Percentiles rank a stretch among this genome's conserved stretches.
Evolutionary conservation across 1,139 yeast genomes (phyloP).

Genomic region (Komagataea norvegica): DNA sequence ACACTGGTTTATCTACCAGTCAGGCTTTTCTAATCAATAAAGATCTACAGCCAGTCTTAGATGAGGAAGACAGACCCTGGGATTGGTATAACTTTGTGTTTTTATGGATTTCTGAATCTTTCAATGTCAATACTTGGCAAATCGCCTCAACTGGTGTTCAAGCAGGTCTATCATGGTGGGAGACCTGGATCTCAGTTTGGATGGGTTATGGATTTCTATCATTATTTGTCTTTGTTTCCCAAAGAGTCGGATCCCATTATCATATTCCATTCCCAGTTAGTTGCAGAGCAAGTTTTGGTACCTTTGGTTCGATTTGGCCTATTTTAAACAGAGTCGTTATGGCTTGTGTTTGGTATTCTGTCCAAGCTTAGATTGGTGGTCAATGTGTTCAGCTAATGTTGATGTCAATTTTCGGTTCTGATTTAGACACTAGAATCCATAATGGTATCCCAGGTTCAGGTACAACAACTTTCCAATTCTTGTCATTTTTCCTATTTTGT

Average conservation of each 20-base stretch:
- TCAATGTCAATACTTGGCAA: constrained; percentile 87
- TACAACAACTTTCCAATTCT: constrained; percentile 63
- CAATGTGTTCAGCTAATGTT: constrained; percentile 73
- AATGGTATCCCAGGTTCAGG: constrained; percentile 47
- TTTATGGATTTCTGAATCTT: constrained; percentile 85
- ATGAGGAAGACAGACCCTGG: constrained; percentile 63
- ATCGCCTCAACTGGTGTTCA: constrained; percentile 79
- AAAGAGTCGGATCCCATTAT: constrained; percentile 68
- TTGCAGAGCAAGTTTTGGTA: constrained; percentile 69
- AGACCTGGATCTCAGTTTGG: constrained; percentile 84
- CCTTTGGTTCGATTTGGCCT: constrained; percentile 78
- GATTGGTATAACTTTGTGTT: constrained; percentile 72
- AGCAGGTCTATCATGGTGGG: constrained; percentile 83
- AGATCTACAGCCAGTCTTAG: constrained; percentile 75
- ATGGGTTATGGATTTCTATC: constrained; percentile 60
- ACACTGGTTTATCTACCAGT: constrained; percentile 32
- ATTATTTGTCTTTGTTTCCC: constrained; percentile 55
- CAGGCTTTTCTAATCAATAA: constrained; percentile 63
- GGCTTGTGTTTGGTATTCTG: constrained; percentile 84
- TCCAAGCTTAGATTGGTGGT: constrained; percentile 79
- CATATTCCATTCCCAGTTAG: constrained; percentile 78
- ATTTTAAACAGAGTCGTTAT: constrained; percentile 73
- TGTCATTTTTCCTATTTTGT: constrained; percentile 79
- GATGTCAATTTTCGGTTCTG: constrained; percentile 59
- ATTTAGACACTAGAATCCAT: constrained; percentile 46